Evolutionary conservation across 2,329 filamentous ascomycete species (phyloP).

Genomic region (Aspergillus neotritici): DNA sequence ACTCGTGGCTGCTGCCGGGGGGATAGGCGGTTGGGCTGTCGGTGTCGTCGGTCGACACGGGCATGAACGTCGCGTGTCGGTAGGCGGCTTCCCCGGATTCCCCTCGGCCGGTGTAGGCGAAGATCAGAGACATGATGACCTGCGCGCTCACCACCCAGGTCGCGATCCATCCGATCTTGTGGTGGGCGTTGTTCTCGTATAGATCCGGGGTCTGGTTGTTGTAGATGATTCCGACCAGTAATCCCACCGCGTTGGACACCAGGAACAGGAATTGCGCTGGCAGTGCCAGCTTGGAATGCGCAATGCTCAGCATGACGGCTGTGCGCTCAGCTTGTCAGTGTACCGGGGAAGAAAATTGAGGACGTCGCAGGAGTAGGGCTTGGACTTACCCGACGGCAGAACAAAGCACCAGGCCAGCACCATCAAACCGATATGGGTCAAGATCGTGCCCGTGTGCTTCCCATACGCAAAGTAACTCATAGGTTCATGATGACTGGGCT

Average conservation of each 20-base stretch:
- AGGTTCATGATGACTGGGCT: constrained; percentile 21
- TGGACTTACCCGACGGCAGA: constrained; percentile 61
- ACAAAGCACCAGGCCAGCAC: constrained; percentile 65
- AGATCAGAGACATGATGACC: constrained; percentile 61
- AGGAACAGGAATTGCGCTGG: constrained; percentile 64
- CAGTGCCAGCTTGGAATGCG: constrained; percentile 68
- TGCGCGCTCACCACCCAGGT: constrained; percentile 69
- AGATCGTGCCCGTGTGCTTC: constrained; percentile 46
- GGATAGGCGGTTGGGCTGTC: constrained; percentile 47
- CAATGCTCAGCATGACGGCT: constrained; percentile 84
- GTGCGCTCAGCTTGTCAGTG: constrained; percentile 8
- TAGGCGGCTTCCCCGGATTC: constrained; percentile 29
- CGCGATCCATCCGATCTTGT: constrained; percentile 79
- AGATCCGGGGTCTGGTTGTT: constrained; percentile 76
- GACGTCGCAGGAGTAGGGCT: background rate
- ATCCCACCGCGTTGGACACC: constrained; percentile 56
- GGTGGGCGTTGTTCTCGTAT: constrained; percentile 81
- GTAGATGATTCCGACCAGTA: constrained; percentile 65
- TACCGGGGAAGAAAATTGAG: background rate
- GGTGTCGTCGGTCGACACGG: constrained; percentile 52
- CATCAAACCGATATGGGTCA: constrained; percentile 67
- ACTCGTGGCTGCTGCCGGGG: constrained; percentile 33
- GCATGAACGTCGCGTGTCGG: constrained; percentile 58
- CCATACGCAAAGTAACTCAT: constrained; percentile 42
- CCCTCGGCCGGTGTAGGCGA: constrained; percentile 51